A percentile compares a stretch with the other conserved stretches of the same genome.
phyloP scores from a whole-genome alignment of 164 flowering plant species.

The Houttuynia cordata region DNA sequence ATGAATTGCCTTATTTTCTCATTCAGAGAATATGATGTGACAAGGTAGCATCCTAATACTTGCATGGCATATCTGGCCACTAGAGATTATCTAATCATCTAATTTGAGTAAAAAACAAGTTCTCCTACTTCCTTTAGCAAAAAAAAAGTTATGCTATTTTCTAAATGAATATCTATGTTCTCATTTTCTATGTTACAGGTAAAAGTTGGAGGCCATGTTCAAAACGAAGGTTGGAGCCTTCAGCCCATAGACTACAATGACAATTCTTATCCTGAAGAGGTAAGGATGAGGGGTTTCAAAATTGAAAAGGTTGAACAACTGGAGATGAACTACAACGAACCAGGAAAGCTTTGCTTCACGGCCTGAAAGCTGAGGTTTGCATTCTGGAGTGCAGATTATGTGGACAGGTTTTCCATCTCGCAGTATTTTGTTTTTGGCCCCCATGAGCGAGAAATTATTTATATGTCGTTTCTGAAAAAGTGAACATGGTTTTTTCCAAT shows the following conservation, averaged over 20 bases:
- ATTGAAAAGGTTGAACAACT: conserved; percentile 62
- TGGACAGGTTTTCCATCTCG: neutral
- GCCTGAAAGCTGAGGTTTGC: conserved; percentile 16
- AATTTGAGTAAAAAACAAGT: neutral
- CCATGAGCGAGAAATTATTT: too few relatives aligned
- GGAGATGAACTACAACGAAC: conserved; percentile 39
- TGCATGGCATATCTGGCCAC: neutral
- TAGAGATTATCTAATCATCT: neutral
- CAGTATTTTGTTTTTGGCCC: neutral
- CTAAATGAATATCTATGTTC: neutral
- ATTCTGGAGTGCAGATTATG: neutral
- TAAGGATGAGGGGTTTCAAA: conserved; percentile 73
- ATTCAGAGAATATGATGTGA: too few relatives aligned
- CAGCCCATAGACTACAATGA: conserved; percentile 65
- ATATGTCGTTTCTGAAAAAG: too few relatives aligned
- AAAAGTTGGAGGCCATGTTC: conserved; percentile 49
- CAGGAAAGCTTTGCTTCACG: conserved; percentile 48
- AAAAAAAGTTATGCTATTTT: too few relatives aligned
- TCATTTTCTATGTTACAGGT: conserved; percentile 30
- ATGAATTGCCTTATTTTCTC: too few relatives aligned
- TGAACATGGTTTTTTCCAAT: too few relatives aligned
- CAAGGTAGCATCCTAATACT: too few relatives aligned
- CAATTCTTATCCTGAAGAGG: conserved; percentile 51
- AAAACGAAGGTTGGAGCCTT: conserved; percentile 71
- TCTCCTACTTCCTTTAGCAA: too few relatives aligned